Percentiles rank a stretch among this genome's conserved stretches.
Conservation (phyloP, 352 stramenopile genomes). For the Globisporangium barbulae region DNA sequence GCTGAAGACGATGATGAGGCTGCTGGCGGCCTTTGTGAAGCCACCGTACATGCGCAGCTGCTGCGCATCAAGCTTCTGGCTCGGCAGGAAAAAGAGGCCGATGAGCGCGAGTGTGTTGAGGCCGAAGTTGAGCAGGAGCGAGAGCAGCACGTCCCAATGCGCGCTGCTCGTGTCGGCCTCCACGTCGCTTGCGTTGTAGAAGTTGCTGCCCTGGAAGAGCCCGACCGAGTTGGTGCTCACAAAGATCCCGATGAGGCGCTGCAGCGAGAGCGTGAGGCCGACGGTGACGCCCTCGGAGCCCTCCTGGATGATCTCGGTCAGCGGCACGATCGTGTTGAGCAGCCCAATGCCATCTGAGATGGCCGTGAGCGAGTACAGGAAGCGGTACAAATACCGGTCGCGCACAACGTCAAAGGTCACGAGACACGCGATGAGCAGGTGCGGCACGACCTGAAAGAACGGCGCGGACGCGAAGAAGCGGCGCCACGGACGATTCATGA, state of each 20-base stretch:
- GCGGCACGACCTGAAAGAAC: constrained; percentile 26
- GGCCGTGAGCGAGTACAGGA: constrained; percentile 21
- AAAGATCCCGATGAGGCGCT: constrained; percentile 28
- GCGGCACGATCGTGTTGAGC: constrained; percentile 29
- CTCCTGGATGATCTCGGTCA: constrained; percentile 33
- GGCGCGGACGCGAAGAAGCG: constrained; percentile 30
- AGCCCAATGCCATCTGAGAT: constrained; percentile 26
- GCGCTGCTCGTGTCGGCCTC: constrained; percentile 16
- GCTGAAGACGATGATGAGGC: constrained; percentile 9
- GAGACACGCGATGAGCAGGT: constrained; percentile 22
- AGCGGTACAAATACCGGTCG: constrained; percentile 21
- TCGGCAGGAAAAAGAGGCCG: constrained; percentile 29
- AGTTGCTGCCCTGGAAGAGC: constrained; percentile 28
- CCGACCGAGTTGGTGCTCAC: constrained; percentile 26
- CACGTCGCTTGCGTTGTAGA: constrained; percentile 17
- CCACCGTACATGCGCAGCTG: constrained; percentile 66
- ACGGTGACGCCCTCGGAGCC: constrained; percentile 25
- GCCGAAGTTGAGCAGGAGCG: constrained; percentile 27
- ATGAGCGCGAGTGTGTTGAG: constrained; percentile 29
- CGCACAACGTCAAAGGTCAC: constrained; percentile 21
- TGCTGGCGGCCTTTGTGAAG: constrained; percentile 35
- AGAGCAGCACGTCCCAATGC: constrained; percentile 23
- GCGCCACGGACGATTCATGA: constrained; percentile 33
- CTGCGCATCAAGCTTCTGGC: constrained; percentile 70
- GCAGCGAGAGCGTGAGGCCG: constrained; percentile 26